These are phyloP conservation scores for Candida orba DNA, from an alignment of 805 yeast species.

Conservation along the genomic window DNA sequence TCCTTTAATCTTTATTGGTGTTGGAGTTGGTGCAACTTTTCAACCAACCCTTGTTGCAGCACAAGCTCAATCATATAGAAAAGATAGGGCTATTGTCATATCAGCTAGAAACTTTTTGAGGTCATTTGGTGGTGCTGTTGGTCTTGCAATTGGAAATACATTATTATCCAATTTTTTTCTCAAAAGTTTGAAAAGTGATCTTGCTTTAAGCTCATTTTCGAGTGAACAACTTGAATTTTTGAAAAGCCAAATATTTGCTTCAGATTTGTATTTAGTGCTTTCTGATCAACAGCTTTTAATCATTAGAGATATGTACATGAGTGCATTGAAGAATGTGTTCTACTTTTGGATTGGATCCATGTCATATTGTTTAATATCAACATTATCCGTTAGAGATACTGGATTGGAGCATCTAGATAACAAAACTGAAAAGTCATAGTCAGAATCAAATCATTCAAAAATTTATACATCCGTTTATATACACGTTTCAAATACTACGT, in stretches of 20 bases:
- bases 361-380: slow-evolving; percentile 1
- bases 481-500: too few relatives aligned
- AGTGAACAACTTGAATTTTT: neutral
- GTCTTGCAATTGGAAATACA: slow-evolving; percentile 35
- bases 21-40: slow-evolving; percentile 25
- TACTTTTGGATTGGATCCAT: slow-evolving; percentile 3
- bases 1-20: slow-evolving; percentile 29
- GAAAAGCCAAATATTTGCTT: neutral
- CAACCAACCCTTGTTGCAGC: slow-evolving; percentile 31
- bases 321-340: neutral
- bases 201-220: neutral
- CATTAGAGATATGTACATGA: neutral
- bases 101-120: slow-evolving; percentile 48
- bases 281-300: neutral
- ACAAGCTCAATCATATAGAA: slow-evolving; percentile 44
- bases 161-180: slow-evolving; percentile 6
- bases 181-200: neutral
- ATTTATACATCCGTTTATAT: too few relatives aligned
- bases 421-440: neutral
- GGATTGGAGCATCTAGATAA: slow-evolving; percentile 3
- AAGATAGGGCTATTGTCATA: slow-evolving; percentile 52
- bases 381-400: neutral
- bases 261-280: neutral
- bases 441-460: neutral
- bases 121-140: slow-evolving; percentile 53